These are phyloP conservation scores for Hylodesmum podocarpum DNA, from an alignment of 306 rosid species.

Conservation along the genomic window DNA sequence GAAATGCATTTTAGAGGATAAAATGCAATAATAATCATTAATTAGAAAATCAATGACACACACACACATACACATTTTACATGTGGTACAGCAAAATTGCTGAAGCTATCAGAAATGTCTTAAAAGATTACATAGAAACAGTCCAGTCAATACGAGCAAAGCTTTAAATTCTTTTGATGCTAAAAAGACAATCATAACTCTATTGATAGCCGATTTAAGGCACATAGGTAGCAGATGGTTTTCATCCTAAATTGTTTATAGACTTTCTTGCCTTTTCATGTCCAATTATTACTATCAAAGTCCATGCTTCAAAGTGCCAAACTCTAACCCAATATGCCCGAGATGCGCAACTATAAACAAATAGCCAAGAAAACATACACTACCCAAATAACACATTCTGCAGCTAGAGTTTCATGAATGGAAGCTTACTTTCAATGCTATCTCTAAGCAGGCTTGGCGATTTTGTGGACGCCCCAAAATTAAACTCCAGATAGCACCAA, in stretches of 20 bases:
- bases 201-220: not conserved
- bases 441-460: constrained; percentile 80
- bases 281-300: not conserved
- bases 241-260: not conserved
- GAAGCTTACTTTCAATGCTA: constrained; percentile 75
- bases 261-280: not conserved
- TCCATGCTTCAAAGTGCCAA: not conserved
- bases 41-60: too few relatives aligned
- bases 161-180: not conserved
- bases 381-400: constrained; percentile 8
- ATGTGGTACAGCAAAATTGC: not conserved
- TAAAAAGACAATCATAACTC: not conserved
- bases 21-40: too few relatives aligned
- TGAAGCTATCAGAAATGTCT: not conserved
- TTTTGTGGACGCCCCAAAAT: constrained; percentile 86
- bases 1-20: too few relatives aligned
- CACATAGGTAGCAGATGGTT: not conserved
- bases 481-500: constrained; percentile 96
- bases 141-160: not conserved
- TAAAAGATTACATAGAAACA: not conserved
- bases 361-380: constrained; percentile 13
- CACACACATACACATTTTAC: too few relatives aligned
- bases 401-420: constrained; percentile 12
- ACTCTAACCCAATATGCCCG: constrained; percentile 7
- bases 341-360: constrained; percentile 14